These are phyloP conservation scores for Ophiocordyceps camponoti-floridani DNA, from an alignment of 2,329 filamentous ascomycete genomes.

Conservation along the genomic window DNA sequence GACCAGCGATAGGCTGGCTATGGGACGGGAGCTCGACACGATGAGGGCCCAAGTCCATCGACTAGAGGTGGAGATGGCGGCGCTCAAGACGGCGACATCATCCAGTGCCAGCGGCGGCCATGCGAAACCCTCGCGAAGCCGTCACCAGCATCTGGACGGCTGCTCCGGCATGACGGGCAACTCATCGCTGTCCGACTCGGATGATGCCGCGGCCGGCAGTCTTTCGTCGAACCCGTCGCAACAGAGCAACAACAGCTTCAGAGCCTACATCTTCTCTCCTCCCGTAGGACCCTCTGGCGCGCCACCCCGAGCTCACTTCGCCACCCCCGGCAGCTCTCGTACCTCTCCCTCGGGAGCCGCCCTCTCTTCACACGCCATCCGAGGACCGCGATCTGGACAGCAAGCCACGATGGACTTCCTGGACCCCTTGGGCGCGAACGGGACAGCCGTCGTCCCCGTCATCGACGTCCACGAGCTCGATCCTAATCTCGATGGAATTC, in stretches of 20 bases:
- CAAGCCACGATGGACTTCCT: conserved; percentile 20
- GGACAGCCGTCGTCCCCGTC: conserved; percentile 19
- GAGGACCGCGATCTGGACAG: conserved; percentile 18
- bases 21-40: not conserved
- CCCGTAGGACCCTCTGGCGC: conserved; percentile 16
- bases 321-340: conserved; percentile 12
- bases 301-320: conserved; percentile 16
- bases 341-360: conserved; percentile 16
- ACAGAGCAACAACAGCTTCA: conserved; percentile 6
- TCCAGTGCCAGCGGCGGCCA: too few species aligned
- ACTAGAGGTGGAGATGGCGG: conserved; percentile 1
- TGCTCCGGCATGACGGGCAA: not conserved
- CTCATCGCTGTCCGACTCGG: not conserved
- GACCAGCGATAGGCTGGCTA: not conserved
- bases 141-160: not conserved
- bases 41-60: not conserved
- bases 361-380: conserved; percentile 17
- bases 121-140: not conserved
- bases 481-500: conserved; percentile 40
- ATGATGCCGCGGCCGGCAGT: not conserved
- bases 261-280: conserved; percentile 8
- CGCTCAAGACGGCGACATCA: not conserved
- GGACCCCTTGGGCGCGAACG: conserved; percentile 12
- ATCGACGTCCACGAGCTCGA: conserved; percentile 41
- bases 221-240: conserved; percentile 6